phyloP scores from a whole-genome alignment of 73 alveolate species.

The Tetrahymena borealis region DNA sequence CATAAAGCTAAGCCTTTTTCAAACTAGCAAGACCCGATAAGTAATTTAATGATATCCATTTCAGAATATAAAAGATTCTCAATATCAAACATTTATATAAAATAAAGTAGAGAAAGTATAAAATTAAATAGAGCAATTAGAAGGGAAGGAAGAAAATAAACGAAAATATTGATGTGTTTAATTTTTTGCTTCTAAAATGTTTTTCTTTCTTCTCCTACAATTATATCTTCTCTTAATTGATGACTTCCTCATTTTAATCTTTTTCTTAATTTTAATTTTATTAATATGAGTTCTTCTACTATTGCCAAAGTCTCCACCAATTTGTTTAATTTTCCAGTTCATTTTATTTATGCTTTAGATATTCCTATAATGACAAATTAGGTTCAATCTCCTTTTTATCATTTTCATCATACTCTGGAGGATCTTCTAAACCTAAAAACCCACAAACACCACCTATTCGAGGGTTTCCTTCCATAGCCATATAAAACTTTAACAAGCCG shows the following conservation, averaged over 20 bases:
- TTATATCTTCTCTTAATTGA: no score
- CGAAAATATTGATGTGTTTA: neutral
- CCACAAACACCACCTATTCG: constrained; percentile 47
- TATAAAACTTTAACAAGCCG: constrained; percentile 8
- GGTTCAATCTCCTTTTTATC: neutral
- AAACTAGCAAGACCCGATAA: neutral
- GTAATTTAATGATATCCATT: constrained; percentile 1
- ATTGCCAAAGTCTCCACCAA: neutral
- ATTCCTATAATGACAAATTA: neutral
- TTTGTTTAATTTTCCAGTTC: neutral
- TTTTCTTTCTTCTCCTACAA: neutral
- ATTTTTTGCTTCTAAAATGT: neutral
- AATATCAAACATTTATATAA: neutral
- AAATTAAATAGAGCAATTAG: neutral
- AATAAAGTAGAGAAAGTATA: neutral
- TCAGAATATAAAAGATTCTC: constrained; percentile 3
- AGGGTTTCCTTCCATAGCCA: constrained; percentile 34
- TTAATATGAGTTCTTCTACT: neutral
- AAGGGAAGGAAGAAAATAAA: neutral
- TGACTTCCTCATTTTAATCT: neutral
- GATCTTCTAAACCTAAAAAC: constrained; percentile 23
- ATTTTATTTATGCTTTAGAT: neutral
- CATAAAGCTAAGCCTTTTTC: constrained; percentile 11
- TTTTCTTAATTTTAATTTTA: neutral
- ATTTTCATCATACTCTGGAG: neutral